Percentiles rank a stretch among this genome's conserved stretches.
These are phyloP conservation scores for Angomonas deanei DNA, from an alignment of 208 protist genomes.

Conservation along the genomic window DNA sequence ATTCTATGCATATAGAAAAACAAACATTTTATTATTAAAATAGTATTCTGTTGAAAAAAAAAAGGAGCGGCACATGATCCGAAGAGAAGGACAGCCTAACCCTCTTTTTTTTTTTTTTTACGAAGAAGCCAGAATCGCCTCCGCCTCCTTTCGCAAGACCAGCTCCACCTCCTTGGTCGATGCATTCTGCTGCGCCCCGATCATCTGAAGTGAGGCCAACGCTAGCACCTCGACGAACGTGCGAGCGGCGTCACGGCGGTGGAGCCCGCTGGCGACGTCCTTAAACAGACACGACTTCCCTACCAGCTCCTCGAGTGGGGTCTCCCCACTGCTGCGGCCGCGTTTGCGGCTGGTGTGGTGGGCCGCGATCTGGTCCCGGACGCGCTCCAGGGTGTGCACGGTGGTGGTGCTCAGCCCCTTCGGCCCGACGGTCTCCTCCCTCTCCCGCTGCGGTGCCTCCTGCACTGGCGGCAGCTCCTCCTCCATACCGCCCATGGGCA, in stretches of 20 bases:
- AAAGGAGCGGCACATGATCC: not conserved
- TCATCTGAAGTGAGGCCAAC: slow-evolving; percentile 64
- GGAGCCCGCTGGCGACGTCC: slow-evolving; percentile 38
- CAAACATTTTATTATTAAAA: slow-evolving; percentile 7
- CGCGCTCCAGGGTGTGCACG: slow-evolving; percentile 46
- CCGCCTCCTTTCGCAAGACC: slow-evolving; percentile 24
- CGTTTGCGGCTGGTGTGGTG: not conserved
- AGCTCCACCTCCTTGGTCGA: slow-evolving; percentile 36
- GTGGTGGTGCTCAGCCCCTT: slow-evolving; percentile 30
- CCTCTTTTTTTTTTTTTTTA: too few relatives aligned
- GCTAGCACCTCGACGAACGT: slow-evolving; percentile 77
- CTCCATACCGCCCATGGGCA: slow-evolving; percentile 3
- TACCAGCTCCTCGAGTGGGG: slow-evolving; percentile 13
- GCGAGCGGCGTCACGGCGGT: slow-evolving; percentile 62
- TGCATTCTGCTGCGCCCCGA: slow-evolving; percentile 29
- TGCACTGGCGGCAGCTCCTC: slow-evolving; percentile 13
- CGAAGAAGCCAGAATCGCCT: slow-evolving; percentile 18
- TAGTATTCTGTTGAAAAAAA: slow-evolving; percentile 4
- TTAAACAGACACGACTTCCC: slow-evolving; percentile 33
- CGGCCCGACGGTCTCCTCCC: not conserved
- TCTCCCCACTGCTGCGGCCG: slow-evolving; percentile 5
- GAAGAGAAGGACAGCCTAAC: too few relatives aligned
- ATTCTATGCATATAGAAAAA: slow-evolving; percentile 7
- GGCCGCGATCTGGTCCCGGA: slow-evolving; percentile 21
- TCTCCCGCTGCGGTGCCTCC: slow-evolving; percentile 6